Conservation (phyloP, 495 filamentous ascomycete genomes). For the Tuber borchii region DNA sequence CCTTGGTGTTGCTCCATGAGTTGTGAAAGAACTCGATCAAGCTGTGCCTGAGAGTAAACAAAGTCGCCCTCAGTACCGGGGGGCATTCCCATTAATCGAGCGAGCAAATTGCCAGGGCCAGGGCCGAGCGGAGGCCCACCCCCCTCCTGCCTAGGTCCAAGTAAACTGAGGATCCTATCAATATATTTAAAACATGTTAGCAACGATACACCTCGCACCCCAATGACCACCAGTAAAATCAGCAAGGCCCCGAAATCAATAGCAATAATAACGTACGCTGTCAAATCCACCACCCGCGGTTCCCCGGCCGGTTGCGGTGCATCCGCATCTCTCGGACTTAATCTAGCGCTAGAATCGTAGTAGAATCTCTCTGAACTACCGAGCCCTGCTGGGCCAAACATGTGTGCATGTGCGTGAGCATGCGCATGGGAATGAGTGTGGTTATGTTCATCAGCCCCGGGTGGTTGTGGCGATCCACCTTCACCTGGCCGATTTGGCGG, state of each 20-base stretch:
- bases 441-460: conserved; percentile 9
- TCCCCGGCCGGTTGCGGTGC: conserved; percentile 26
- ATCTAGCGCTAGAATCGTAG: conserved; percentile 25
- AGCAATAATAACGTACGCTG: conserved; percentile 20
- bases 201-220: neutral
- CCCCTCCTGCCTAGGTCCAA: neutral
- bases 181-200: neutral
- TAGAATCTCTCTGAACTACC: conserved; percentile 12
- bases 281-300: conserved; percentile 23
- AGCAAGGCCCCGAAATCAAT: neutral
- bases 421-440: neutral
- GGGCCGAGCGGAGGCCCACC: conserved; percentile 15
- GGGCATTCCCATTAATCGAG: conserved; percentile 27
- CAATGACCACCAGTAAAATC: neutral
- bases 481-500: conserved; percentile 4
- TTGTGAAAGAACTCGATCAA: conserved; percentile 80
- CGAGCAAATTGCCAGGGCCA: conserved; percentile 19
- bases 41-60: conserved; percentile 84
- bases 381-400: conserved; percentile 19
- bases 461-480: neutral
- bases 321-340: conserved; percentile 35
- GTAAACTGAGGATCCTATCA: neutral
- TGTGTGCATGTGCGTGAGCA: conserved; percentile 23
- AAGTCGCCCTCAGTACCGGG: conserved; percentile 57
- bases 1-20: conserved; percentile 74